Evolutionary conservation across 805 yeast genomes (phyloP), one percentile per base, ranked within the genome.

Genomic region (Ogataea ganodermae): DNA sequence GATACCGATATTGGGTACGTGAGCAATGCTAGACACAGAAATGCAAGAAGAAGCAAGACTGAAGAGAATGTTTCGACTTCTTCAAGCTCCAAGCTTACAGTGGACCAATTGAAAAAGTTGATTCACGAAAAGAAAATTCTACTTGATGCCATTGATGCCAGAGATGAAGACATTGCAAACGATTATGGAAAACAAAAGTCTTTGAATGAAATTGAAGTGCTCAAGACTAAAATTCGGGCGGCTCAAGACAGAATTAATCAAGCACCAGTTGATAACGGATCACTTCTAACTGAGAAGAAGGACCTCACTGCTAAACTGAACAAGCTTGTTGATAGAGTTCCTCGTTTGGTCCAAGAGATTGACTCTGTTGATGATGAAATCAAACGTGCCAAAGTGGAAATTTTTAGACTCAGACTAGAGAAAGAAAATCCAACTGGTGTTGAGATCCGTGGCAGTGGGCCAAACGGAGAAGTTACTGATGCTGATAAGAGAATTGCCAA

Each of bases 391-490:
- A 88, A 83, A 57, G 72, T 86, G 47, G 86, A 84, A 55, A 60
- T 85, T 13, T 81, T 78, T 63, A 81, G 84, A 57, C 65, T 76
- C 30, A 67, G 74, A 48, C 68, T 84, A 53, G 74, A 72, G 41
- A 79, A 76, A 55, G 80, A 80, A 52, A 78, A 86, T 59, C 96
- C 97, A 9, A 76, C 81, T 2, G 75, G 83, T 3, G 75, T 89
- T 67, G 70, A 69, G 12, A 75, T 85, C 41, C 72, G 75, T 22
- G 97, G 97, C 4, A 80, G 94, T 5, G 98, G 97, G 6, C 85
- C 89, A 39, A 81, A 85, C 59, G 97, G 97, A 24, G 81, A 81
- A 50, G 79, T 89, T 7, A 91, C 97, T 2, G 97, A 88, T 21
- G 68, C 81, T 12, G 97, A 91, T 62, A 78, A 86, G 50, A 79